Base-by-base conservation (phyloP, 345 rosid genomes). In the Turnera subulata region DNA sequence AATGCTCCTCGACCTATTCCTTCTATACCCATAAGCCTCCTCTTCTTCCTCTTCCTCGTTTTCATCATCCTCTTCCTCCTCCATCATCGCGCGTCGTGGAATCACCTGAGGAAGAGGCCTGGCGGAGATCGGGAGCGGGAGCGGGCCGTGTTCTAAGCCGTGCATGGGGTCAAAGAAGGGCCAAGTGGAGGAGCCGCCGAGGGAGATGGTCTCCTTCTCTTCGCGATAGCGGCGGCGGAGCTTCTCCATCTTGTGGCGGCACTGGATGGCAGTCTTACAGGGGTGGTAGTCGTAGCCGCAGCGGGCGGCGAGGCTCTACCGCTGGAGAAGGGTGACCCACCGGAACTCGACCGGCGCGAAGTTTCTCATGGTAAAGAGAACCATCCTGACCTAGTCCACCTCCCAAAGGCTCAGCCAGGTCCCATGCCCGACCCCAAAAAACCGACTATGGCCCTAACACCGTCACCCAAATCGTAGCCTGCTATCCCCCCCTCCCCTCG, bases 221-320 rank as follows among this genome's bases (percentile, higher is more conserved):
- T 84, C 51, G 63, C 86, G 77, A 79, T 76, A 78, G 44, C 86
- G 80, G 40, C 80, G 73, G 29, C 92, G 88, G 66, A 89, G 77
- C 80, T 86, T 89, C 81, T 89, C 92, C 77, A 89, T 89, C 85
- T 88, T 81, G 78, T 82, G 95, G 46, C 88, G 79, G 72, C 89
- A 88, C 77, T 86, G 92, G 46, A 78, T 62, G 43, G 86, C 47
- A 54, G 95, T 62, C 59, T 84, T 78, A 0, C 69, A 51, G 16
- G 71, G 76, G 39, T 62, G 43, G 72, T 61, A 51, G 46, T 78
- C 79, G 66, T 73, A 76, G 73, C 84, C 82, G 71, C 91, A 82
- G 56, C 85, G 86, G 51, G 69, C 70, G 20, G 88, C 83, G 63
- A 84, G 85, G 44, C 78, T 57, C 17, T 44, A n/a, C n/a, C n/a